Percentiles rank a stretch among this genome's conserved stretches.
These are phyloP conservation scores for Alternaria gaisen DNA, from an alignment of 2,329 filamentous ascomycete genomes.

Conservation along the genomic window DNA sequence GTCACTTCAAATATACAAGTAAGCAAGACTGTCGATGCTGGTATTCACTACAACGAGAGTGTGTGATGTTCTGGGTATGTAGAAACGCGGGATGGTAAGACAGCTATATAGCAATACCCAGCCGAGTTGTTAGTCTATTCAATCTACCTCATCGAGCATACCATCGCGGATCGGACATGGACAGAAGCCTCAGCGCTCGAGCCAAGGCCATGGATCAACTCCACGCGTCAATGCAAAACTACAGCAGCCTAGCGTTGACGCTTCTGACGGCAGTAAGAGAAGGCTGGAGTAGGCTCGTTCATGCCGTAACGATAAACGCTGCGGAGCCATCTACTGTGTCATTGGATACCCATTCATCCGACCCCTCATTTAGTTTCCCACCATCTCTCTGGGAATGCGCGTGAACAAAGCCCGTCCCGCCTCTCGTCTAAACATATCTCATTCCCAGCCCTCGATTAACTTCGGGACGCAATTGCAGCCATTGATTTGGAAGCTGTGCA, in stretches of 20 bases:
- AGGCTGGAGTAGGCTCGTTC: conserved; percentile 32
- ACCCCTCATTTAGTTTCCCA: conserved; percentile 36
- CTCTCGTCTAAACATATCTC: conserved; percentile 32
- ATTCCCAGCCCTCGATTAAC: conserved; percentile 2
- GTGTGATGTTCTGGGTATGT: conserved; percentile 22
- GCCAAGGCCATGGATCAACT: conserved; percentile 36
- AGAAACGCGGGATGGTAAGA: conserved; percentile 27
- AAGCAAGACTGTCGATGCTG: conserved; percentile 15
- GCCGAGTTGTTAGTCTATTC: conserved; percentile 21
- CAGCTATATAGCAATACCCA: conserved; percentile 41
- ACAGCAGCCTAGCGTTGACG: conserved; percentile 30
- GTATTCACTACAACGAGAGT: conserved; percentile 41
- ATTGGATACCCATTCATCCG: conserved; percentile 35
- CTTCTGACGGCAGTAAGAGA: conserved; percentile 30
- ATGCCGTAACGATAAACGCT: conserved; percentile 14
- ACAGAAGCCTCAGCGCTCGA: conserved; percentile 22
- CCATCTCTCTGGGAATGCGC: conserved; percentile 17
- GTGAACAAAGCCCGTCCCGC: conserved; percentile 23
- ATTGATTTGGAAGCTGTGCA: not conserved
- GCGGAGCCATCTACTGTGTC: conserved; percentile 17
- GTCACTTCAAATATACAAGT: conserved; percentile 26
- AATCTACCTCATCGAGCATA: conserved; percentile 35
- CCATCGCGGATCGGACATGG: conserved; percentile 31
- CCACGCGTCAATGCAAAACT: conserved; percentile 41
- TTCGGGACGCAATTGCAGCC: not conserved